Base-by-base conservation (phyloP, 108 stramenopile species). In the Cyclotella sp. region DNA sequence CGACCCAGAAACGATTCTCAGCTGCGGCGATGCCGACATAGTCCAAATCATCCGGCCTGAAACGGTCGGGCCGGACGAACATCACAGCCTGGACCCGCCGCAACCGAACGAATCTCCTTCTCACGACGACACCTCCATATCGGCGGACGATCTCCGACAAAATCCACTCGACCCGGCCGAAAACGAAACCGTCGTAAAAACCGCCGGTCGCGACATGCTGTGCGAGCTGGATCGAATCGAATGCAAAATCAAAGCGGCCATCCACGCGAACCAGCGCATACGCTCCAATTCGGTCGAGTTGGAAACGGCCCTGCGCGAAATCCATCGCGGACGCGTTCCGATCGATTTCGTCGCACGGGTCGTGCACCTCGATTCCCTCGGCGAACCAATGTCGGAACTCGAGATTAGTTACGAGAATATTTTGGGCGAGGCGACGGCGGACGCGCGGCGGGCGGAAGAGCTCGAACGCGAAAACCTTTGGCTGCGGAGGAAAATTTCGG, bases 231-330 rank as follows among this genome's bases (percentile, higher is more conserved):
- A 57, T 57, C 24, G 24, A 2, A 61, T 61, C 13, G 60, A 61
- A 39, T 61, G 30, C 14, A 61, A 61, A 34, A 61, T 61, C 30
- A 61, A 61, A 15, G 60, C 60, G 3, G 60, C 60, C 29, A 61
- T 61, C 29, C 4, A 39, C 34, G 30, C 29, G 1, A 61, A 61
- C 19, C 29, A 30, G 2, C 60, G 34, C 29, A 21, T 61, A 21
- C 60, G 14, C 1, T 61, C 60, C 0, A 61, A 61, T 39, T 61
- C 60, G 12, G 19, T 61, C 2, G 60, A 61, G n/a, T 39, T 61
- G 34, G 60, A 61, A 39, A 19, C 60, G 15, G 60, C 34, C 14
- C 14, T 61, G 34, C 60, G 60, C 30, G 34, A 61, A 2, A 61
- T 29, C 19, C 11, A n/a, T 22, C 13, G 1, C 34, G 60, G 14